phyloP scores from a whole-genome alignment of 495 filamentous ascomycete genomes.

The Aspergillus taichungensis region DNA sequence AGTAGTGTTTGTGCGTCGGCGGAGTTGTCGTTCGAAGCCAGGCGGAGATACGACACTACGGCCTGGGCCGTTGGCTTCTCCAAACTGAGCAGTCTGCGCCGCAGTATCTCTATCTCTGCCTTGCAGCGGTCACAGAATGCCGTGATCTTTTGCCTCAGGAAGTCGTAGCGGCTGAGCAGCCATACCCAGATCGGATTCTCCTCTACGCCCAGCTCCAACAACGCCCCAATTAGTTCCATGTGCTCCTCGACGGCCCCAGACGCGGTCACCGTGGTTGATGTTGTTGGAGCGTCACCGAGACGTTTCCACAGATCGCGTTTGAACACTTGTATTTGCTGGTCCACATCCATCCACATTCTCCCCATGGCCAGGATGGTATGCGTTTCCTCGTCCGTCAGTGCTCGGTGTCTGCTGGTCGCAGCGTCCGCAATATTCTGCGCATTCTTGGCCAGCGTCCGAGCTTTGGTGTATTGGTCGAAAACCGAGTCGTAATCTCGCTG shows the following conservation, averaged over 20 bases:
- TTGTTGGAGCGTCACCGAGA: slow-evolving; percentile 52
- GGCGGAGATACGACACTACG: slow-evolving; percentile 63
- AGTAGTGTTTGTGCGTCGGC: slow-evolving; percentile 46
- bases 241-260: slow-evolving; percentile 60
- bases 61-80: slow-evolving; percentile 60
- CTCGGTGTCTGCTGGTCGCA: slow-evolving; percentile 33
- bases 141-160: slow-evolving; percentile 74
- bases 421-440: slow-evolving; percentile 53
- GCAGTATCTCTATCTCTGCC: slow-evolving; percentile 84
- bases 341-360: slow-evolving; percentile 90
- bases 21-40: slow-evolving; percentile 53
- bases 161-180: slow-evolving; percentile 80
- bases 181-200: slow-evolving; percentile 96
- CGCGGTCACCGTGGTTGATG: slow-evolving; percentile 29
- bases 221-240: slow-evolving; percentile 78
- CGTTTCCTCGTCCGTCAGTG: slow-evolving; percentile 63
- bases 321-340: slow-evolving; percentile 71
- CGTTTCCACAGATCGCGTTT: slow-evolving; percentile 82
- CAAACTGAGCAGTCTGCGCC: slow-evolving; percentile 64
- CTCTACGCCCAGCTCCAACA: slow-evolving; percentile 85
- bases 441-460: slow-evolving; percentile 64
- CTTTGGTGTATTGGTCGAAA: slow-evolving; percentile 76
- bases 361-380: slow-evolving; percentile 81
- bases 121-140: slow-evolving; percentile 71
- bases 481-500: slow-evolving; percentile 80